Base-by-base conservation (phyloP, 2,329 filamentous ascomycete species). In the Hymenoscyphus fructigenus region DNA sequence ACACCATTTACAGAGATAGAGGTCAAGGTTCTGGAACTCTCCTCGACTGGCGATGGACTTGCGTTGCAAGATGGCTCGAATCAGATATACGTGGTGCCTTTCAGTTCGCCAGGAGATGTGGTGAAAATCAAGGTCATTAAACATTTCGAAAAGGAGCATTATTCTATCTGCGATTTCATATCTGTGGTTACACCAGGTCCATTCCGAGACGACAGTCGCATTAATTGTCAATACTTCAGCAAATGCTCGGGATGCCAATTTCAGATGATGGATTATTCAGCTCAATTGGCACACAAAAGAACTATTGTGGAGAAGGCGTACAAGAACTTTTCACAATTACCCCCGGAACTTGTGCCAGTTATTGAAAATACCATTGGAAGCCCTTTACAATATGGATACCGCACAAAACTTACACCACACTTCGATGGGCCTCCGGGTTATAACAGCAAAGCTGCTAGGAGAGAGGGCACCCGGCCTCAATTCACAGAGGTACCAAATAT, bases 391-490 rank as follows among this genome's bases (percentile, higher is more conserved):
- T 98, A 96, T 78, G 91, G 90, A 64, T 99, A 99, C 81, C 88
- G 95, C 62, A 99, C 95, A 23, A 99, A 99, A 79, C 84, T 99
- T 70, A 99, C 95, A 20, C 95, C 95, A 32, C 95, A 99, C 78
- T 99, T 98, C 75, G 91, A 96, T 75, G 91, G 87, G 0, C 91
- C 93, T 0, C 86, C 87, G 32, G 82, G 72, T 72, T 78, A 73
- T 63, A 79, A 71, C 74, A 81, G 71, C 78, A 82, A 67, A 79
- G 80, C 65, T 72, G 5, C 83, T 81, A 47, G 79, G 74, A 66
- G 78, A 84, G 78, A 76, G 73, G 82, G 84, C 65, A 80, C 82
- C 65, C 83, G 83, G 74, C 82, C 83, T 65, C 79, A 79, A 61
- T 90, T 91, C 71, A 78, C 83, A 15, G 81, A 84, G 63, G 83